Percentiles rank a stretch among this genome's conserved stretches.
Evolutionary conservation across 1,284 basidiomycete species (phyloP).

Genomic region (Trichosporon asahii): DNA sequence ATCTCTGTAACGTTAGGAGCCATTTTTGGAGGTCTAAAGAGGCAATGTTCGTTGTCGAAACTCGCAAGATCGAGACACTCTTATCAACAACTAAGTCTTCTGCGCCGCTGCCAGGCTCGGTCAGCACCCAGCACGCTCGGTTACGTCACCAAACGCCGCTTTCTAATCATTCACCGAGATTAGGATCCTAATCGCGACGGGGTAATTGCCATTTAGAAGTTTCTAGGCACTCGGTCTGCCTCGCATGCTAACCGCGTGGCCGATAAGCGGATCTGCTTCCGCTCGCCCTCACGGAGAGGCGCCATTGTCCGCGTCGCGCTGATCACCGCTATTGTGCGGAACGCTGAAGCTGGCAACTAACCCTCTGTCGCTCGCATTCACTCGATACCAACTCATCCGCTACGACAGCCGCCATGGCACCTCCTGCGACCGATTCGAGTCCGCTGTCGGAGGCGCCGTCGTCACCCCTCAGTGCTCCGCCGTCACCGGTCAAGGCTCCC

Average conservation of each 20-base stretch:
- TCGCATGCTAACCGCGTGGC: neutral
- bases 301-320: neutral
- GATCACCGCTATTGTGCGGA: neutral
- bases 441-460: slow-evolving; percentile 8
- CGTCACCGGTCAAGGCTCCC: neutral
- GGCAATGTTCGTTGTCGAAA: neutral
- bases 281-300: neutral
- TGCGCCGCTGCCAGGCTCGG: neutral
- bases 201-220: neutral
- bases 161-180: slow-evolving; percentile 5
- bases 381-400: neutral
- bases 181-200: neutral
- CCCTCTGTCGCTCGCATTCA: neutral
- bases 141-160: slow-evolving; percentile 2
- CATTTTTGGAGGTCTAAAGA: neutral
- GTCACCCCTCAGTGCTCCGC: neutral
- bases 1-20: slow-evolving; percentile 9
- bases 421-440: neutral
- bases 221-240: neutral
- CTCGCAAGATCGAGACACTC: neutral
- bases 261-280: neutral
- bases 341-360: neutral
- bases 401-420: slow-evolving; percentile 2
- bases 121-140: neutral
- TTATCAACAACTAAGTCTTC: neutral